Conservation (phyloP, 164 flowering plant genomes). For the Paratinospora sagittata region DNA sequence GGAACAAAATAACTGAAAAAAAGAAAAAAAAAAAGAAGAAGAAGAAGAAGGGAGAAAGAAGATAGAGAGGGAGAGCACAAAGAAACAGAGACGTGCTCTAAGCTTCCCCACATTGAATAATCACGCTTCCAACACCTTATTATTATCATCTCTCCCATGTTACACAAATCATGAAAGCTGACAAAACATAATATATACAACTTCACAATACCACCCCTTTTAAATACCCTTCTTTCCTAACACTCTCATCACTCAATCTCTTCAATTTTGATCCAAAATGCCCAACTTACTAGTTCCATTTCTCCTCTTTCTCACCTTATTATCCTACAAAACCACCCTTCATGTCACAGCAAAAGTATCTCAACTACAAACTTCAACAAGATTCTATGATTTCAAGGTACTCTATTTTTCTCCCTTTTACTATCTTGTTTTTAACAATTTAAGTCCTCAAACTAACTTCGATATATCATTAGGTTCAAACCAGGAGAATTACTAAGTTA, state of each 20-base stretch:
- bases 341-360: conserved; percentile 20
- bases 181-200: conserved; percentile 31
- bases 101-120: conserved; percentile 35
- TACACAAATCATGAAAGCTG: conserved; percentile 48
- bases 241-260: conserved; percentile 8
- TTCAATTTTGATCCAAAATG: conserved; percentile 16
- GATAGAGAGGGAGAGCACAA: no score
- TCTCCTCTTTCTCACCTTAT: conserved; percentile 16
- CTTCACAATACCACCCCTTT: conserved; percentile 11
- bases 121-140: conserved; percentile 53
- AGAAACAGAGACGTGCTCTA: conserved; percentile 11
- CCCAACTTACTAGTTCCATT: conserved; percentile 19
- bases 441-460: no score
- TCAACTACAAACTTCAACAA: conserved; percentile 35
- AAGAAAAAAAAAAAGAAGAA: background rate
- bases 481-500: conserved; percentile 40
- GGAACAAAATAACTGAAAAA: background rate
- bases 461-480: conserved; percentile 50
- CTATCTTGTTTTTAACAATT: background rate
- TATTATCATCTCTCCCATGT: conserved; percentile 51
- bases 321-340: conserved; percentile 13
- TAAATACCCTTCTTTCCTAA: conserved; percentile 6
- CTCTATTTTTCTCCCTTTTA: conserved; percentile 6
- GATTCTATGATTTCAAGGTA: conserved; percentile 67
- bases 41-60: background rate